These are phyloP conservation scores for Populus alba DNA, from an alignment of 345 rosid species.

Conservation along the genomic window DNA sequence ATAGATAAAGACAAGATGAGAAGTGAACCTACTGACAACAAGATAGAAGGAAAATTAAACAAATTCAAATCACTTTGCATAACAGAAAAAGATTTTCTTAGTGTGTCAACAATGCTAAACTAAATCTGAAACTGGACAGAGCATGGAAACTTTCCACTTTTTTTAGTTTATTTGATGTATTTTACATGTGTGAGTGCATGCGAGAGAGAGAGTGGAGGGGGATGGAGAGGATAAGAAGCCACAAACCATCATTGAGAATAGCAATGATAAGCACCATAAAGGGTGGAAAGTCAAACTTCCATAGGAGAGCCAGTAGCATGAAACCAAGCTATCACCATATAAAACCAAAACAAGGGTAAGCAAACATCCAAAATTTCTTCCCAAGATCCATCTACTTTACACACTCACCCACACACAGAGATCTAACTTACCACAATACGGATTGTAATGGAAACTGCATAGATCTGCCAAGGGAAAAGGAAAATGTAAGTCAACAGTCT, in stretches of 20 bases:
- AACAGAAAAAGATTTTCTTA: background rate
- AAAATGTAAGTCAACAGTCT: constrained; percentile 9
- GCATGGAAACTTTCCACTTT: background rate
- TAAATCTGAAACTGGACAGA: background rate
- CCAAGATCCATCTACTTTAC: background rate
- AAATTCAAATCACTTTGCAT: background rate
- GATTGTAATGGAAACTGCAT: constrained; percentile 95
- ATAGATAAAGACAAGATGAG: background rate
- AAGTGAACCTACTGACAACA: background rate
- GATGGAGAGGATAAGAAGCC: background rate
- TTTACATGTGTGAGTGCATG: background rate
- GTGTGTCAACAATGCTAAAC: background rate
- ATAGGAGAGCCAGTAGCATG: constrained; percentile 94
- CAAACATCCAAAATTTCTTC: background rate
- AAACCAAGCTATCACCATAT: constrained; percentile 75
- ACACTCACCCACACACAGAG: background rate
- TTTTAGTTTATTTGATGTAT: no score
- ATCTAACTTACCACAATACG: constrained; percentile 87
- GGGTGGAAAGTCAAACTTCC: constrained; percentile 98
- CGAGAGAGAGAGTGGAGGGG: background rate
- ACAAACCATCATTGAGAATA: constrained; percentile 90
- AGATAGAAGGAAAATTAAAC: background rate
- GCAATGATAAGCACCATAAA: constrained; percentile 99
- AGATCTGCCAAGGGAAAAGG: constrained; percentile 54
- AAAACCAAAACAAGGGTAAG: constrained; percentile 1